A percentile compares a stretch with the other conserved stretches of the same genome.
Evolutionary conservation across 225 moss, liverwort and hornwort species (phyloP).

Genomic region (Anthoceros angustus): DNA sequence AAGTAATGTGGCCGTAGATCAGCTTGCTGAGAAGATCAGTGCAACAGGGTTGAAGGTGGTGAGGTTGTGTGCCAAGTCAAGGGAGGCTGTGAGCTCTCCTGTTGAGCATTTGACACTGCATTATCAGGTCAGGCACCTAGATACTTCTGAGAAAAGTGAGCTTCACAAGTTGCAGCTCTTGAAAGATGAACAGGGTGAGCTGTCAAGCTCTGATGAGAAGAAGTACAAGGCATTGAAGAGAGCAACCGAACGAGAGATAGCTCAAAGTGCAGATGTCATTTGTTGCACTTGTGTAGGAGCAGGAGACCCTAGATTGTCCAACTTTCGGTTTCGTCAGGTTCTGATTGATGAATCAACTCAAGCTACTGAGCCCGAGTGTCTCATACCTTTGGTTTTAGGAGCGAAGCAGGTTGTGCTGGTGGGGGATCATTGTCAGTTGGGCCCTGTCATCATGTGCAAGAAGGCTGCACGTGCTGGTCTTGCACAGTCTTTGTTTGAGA

Average conservation of each 20-base stretch:
- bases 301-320: slow-evolving; percentile 91
- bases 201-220: slow-evolving; percentile 97
- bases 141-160: slow-evolving; percentile 90
- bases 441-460: slow-evolving; percentile 99
- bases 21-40: slow-evolving; percentile 97
- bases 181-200: slow-evolving; percentile 93
- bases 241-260: slow-evolving; percentile 88
- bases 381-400: slow-evolving; percentile 87
- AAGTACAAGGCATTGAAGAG: slow-evolving; percentile 92
- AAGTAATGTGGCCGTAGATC: slow-evolving; percentile 97
- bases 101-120: slow-evolving; percentile 93
- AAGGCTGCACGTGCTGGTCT: slow-evolving; percentile 98
- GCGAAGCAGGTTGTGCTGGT: slow-evolving; percentile 95
- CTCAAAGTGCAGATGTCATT: slow-evolving; percentile 91
- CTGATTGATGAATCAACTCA: slow-evolving; percentile 97
- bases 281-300: slow-evolving; percentile 98
- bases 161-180: slow-evolving; percentile 85
- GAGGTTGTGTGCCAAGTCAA: slow-evolving; percentile 80
- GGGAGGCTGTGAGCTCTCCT: slow-evolving; percentile 94
- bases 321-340: slow-evolving; percentile 95
- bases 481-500: slow-evolving; percentile 98
- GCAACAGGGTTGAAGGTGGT: slow-evolving; percentile 98
- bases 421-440: slow-evolving; percentile 95
- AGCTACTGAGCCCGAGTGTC: slow-evolving; percentile 95
- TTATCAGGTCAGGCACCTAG: slow-evolving; percentile 95